These are phyloP conservation scores for Copromyces sp. DNA, from an alignment of 495 filamentous ascomycete species.

Conservation along the genomic window DNA sequence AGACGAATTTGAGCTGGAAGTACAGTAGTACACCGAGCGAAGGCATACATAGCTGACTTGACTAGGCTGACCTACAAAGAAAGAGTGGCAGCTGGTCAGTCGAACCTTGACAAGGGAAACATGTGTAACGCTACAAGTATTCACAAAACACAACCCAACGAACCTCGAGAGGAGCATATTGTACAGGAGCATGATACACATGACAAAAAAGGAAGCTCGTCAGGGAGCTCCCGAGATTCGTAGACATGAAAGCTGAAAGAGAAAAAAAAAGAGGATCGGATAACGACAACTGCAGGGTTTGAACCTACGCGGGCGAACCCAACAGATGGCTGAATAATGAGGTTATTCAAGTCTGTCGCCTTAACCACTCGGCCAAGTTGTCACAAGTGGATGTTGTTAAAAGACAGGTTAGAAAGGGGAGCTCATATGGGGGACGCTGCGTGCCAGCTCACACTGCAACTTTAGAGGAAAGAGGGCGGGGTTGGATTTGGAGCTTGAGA, in stretches of 20 bases:
- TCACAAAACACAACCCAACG: not conserved
- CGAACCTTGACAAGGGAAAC: too few species aligned
- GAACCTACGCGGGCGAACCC: not conserved
- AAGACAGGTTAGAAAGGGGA: not conserved
- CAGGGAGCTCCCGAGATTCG: too few species aligned
- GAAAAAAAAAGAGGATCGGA: not conserved
- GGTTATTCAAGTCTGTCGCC: not conserved
- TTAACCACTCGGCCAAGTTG: not conserved
- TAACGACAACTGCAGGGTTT: not conserved
- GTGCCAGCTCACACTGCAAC: not conserved
- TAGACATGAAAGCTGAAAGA: too few species aligned
- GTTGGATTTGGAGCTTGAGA: not conserved
- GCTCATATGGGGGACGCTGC: not conserved
- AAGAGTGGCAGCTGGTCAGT: too few species aligned
- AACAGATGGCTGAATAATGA: not conserved
- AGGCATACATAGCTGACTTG: too few species aligned
- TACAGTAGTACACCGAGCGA: too few species aligned
- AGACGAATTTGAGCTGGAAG: too few species aligned
- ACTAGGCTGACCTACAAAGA: too few species aligned
- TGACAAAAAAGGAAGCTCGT: not conserved
- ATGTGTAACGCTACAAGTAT: not conserved
- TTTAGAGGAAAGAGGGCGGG: not conserved
- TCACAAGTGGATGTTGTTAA: not conserved
- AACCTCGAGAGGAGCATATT: not conserved
- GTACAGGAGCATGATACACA: too few species aligned